Conservation (phyloP, 2,329 filamentous ascomycete species). For the Venturia aucupariae region DNA sequence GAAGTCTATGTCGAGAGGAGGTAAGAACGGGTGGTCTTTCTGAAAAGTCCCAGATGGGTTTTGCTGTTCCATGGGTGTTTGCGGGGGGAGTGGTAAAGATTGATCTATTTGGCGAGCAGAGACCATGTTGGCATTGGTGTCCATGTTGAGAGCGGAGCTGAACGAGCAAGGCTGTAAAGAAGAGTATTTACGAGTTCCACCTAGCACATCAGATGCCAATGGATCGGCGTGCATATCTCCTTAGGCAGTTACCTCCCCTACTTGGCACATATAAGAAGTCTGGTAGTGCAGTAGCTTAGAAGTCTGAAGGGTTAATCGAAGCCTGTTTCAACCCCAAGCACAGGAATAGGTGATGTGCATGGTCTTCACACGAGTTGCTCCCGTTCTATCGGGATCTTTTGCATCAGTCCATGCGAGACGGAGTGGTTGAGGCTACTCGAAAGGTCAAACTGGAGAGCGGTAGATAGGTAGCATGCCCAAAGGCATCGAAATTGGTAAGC, state of each 20-base stretch:
- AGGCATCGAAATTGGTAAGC: too few relatives aligned
- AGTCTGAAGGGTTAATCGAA: not conserved
- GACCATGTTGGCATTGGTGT: not conserved
- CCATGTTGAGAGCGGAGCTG: not conserved
- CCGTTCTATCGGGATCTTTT: too few relatives aligned
- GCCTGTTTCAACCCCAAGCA: not conserved
- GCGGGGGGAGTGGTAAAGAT: not conserved
- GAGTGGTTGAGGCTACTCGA: not conserved
- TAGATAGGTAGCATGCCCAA: not conserved
- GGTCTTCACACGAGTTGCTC: not conserved
- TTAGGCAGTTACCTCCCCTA: not conserved
- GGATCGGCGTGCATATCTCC: not conserved
- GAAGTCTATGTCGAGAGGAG: not conserved
- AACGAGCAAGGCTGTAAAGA: not conserved
- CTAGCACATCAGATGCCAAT: not conserved
- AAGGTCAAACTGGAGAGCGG: not conserved
- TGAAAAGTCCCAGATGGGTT: not conserved
- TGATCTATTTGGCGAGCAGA: not conserved
- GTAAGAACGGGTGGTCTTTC: not conserved
- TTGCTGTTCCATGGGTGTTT: not conserved
- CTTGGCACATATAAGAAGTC: not conserved
- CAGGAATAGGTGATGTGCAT: not conserved
- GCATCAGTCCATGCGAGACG: too few relatives aligned
- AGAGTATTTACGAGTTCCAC: not conserved
- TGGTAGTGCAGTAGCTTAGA: not conserved